phyloP scores from a whole-genome alignment of 2,329 filamentous ascomycete species.

The Alternaria sp. region DNA sequence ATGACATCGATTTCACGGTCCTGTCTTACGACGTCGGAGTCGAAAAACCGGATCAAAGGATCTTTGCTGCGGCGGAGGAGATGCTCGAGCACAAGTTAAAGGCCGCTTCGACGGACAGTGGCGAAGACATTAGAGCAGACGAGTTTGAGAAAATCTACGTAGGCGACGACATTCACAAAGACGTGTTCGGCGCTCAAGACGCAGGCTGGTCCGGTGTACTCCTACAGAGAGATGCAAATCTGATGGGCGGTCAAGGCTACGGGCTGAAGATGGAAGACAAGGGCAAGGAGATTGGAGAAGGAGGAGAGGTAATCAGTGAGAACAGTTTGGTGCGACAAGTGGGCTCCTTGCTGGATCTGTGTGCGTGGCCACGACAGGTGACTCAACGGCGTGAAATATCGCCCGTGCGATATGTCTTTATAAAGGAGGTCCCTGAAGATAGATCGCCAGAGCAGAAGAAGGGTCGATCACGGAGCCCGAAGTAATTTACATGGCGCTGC shows the following conservation, averaged over 20 bases:
- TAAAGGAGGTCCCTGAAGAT: neutral
- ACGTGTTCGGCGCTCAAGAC: constrained; percentile 55
- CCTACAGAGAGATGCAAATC: constrained; percentile 45
- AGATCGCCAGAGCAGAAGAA: neutral
- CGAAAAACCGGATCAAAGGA: constrained; percentile 64
- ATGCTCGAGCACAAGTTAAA: constrained; percentile 49
- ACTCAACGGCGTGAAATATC: neutral
- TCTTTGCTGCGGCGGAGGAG: constrained; percentile 63
- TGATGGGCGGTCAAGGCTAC: neutral
- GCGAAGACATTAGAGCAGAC: constrained; percentile 3
- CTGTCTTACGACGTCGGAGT: constrained; percentile 69
- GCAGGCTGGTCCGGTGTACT: constrained; percentile 58
- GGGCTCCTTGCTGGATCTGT: neutral
- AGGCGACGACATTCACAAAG: constrained; percentile 61
- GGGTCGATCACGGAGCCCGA: rapidly evolving
- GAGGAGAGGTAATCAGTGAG: neutral
- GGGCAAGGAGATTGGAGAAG: neutral
- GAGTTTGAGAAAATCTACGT: constrained; percentile 58
- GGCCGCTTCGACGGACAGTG: constrained; percentile 5
- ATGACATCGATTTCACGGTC: constrained; percentile 63
- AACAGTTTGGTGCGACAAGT: neutral
- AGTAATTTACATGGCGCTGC: neutral
- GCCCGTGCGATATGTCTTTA: neutral
- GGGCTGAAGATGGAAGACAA: neutral
- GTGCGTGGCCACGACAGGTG: neutral